These are phyloP conservation scores for Plasmodium gallinaceum DNA, from an alignment of 169 alveolate species.

Conservation along the genomic window DNA sequence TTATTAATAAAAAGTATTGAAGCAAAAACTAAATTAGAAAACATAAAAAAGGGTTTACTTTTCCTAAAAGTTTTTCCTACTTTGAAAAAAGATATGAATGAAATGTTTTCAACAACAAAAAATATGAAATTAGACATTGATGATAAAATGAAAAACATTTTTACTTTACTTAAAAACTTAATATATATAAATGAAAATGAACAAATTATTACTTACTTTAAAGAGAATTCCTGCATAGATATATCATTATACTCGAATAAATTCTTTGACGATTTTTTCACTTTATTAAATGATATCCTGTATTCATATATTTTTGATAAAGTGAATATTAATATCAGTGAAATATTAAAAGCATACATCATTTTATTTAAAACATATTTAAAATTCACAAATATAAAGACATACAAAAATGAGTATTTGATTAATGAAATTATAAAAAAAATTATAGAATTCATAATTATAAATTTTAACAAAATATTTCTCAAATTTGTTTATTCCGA, in stretches of 20 bases:
- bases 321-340: background rate
- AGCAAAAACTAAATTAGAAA: constrained; percentile 25
- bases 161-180: constrained; percentile 17
- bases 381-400: background rate
- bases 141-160: constrained; percentile 37
- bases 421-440: constrained; percentile 17
- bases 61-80: constrained; percentile 29
- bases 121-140: constrained; percentile 16
- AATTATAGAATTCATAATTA: constrained; percentile 6
- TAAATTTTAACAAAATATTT: constrained; percentile 41
- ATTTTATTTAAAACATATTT: constrained; percentile 6
- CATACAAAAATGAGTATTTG: constrained; percentile 9
- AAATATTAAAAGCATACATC: constrained; percentile 13
- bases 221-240: constrained; percentile 2
- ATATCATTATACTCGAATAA: constrained; percentile 30
- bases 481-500: constrained; percentile 43
- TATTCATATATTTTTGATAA: constrained; percentile 16
- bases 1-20: constrained; percentile 41
- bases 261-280: constrained; percentile 42
- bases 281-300: constrained; percentile 29
- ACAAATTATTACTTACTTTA: constrained; percentile 40
- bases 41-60: constrained; percentile 31
- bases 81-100: constrained; percentile 34
- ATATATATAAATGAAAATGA: constrained; percentile 61
- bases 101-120: constrained; percentile 13